Evolutionary conservation across 1,284 basidiomycete species (phyloP).

Genomic region (Irpex sp.): DNA sequence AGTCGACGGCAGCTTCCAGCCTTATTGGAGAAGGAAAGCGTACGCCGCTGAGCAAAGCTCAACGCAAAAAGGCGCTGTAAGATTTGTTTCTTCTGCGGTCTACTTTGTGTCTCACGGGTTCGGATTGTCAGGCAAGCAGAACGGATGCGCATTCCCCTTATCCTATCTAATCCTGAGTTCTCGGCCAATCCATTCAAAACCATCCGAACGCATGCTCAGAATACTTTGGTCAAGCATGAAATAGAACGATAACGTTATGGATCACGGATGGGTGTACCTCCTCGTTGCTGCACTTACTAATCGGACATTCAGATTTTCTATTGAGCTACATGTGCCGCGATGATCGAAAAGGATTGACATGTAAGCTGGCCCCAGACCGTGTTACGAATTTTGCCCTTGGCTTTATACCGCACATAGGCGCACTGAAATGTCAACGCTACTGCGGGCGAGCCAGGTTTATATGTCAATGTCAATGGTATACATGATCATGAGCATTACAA

Average conservation of each 20-base stretch:
- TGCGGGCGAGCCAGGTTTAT: no score
- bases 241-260: not conserved
- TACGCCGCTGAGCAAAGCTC: slow-evolving; percentile 55
- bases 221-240: slow-evolving; percentile 62
- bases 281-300: slow-evolving; percentile 1
- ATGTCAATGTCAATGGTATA: slow-evolving; percentile 3
- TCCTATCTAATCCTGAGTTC: slow-evolving; percentile 66
- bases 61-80: slow-evolving; percentile 70
- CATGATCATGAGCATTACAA: not conserved
- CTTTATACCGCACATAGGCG: no score
- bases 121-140: slow-evolving; percentile 56
- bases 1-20: slow-evolving; percentile 32
- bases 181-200: slow-evolving; percentile 72
- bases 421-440: no score
- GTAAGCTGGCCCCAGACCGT: no score
- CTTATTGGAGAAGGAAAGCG: slow-evolving; percentile 71
- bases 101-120: slow-evolving; percentile 5
- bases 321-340: no score
- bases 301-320: no score
- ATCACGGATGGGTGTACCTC: not conserved
- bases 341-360: no score
- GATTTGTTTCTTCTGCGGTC: slow-evolving; percentile 21
- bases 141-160: slow-evolving; percentile 64
- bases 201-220: slow-evolving; percentile 76
- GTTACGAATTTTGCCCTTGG: no score